Percentiles rank a stretch among this genome's conserved stretches.
Evolutionary conservation across 208 protist species (phyloP).

Genomic region (Acanthamoeba castellanii): DNA sequence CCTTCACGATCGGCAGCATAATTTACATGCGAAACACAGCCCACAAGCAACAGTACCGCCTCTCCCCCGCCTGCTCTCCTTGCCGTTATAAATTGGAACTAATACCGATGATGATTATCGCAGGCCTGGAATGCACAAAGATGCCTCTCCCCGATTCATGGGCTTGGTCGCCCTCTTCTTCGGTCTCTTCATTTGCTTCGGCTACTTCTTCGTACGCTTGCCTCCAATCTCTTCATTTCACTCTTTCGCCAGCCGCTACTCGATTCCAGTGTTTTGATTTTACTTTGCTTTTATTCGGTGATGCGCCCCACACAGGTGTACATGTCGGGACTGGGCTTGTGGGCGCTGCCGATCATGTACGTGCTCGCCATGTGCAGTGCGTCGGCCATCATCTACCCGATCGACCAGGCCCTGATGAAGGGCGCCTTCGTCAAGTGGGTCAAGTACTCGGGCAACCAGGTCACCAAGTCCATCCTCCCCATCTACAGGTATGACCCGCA

Average conservation of each 20-base stretch:
- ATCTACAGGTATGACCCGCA: neutral
- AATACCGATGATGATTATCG: neutral
- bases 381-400: neutral
- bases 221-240: neutral
- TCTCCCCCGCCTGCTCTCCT: neutral
- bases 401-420: constrained; percentile 20
- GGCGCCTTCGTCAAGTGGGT: constrained; percentile 59
- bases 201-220: neutral
- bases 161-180: constrained; percentile 68
- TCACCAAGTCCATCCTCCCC: constrained; percentile 60
- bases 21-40: constrained; percentile 35
- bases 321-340: constrained; percentile 2
- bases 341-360: constrained; percentile 45
- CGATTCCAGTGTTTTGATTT: neutral
- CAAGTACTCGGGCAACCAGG: constrained; percentile 64
- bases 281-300: neutral
- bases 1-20: constrained; percentile 46
- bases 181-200: constrained; percentile 27
- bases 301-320: neutral
- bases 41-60: neutral
- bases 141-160: constrained; percentile 33
- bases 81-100: neutral
- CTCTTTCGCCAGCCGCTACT: neutral
- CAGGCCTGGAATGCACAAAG: constrained; percentile 50
- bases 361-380: constrained; percentile 29